Base-by-base conservation (phyloP, 2,329 filamentous ascomycete genomes). In the Ascochyta fabae region DNA sequence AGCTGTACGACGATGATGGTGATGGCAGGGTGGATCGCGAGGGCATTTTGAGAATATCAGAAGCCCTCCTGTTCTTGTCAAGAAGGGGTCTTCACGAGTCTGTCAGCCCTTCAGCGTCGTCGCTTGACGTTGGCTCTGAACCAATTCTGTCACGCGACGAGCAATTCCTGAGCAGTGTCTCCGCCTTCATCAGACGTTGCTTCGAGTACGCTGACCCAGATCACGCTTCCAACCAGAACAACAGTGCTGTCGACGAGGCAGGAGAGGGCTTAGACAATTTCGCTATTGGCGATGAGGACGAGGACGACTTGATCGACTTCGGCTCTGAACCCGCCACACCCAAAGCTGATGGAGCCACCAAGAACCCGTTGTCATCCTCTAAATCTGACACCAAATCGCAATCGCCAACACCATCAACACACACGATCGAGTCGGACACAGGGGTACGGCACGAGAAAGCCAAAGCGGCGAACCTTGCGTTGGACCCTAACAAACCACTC, bases 121-220 rank as follows among this genome's bases (percentile, higher is more conserved):
- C 77, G 38, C 78, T 83, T 12, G 82, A 85, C 1, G 68, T 88
- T 71, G 60, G 71, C 64, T 62, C 72, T 22, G 69, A 74, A 42
- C 68, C 69, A 23, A 65, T 72, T 27, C 71, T 76, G 80, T 90
- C 77, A 52, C 86, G 88, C 36, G 95, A 96, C 62, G 95, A 98
- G 75, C 86, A 88, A 48, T 98, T 99, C 71, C 79, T 99, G 24
- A 91, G 89, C 59, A 96, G 93, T 59, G 92, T 99, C 48, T 96
- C 92, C 65, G 92, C 92, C 2, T 99, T 99, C 72, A 99, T 98
- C 57, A 85, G 93, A 61, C 86, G 95, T 56, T 99, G 95, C 76
- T 99, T 99, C 64, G 95, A 99, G 76, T 99, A 99, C 70, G 95
- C 95, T 6, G 95, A 99, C 70, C 94, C 95, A 1, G 94, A 96